These are phyloP conservation scores for Stylosanthes scabra DNA, from an alignment of 331 rosid genomes.

Conservation along the genomic window DNA sequence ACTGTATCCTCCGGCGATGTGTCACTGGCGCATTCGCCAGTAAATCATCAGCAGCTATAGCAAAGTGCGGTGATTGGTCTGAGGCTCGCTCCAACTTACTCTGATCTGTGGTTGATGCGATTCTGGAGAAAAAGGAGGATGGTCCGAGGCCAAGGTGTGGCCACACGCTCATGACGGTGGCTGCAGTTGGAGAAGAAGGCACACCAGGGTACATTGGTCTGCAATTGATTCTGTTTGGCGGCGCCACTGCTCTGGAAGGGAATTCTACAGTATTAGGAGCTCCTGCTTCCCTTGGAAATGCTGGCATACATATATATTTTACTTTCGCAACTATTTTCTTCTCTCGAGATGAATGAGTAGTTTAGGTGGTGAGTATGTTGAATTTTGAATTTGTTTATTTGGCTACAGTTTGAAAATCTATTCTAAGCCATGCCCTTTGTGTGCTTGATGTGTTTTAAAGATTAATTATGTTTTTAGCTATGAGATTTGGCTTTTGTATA, in stretches of 20 bases:
- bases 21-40: constrained; percentile 53
- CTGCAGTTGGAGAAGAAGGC: constrained; percentile 96
- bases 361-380: constrained; percentile 17
- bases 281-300: constrained; percentile 97
- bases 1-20: constrained; percentile 51
- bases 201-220: constrained; percentile 92
- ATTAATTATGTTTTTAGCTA: constrained; percentile 21
- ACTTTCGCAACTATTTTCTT: constrained; percentile 1
- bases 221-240: constrained; percentile 87
- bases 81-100: constrained; percentile 86
- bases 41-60: constrained; percentile 47
- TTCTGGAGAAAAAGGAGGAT: constrained; percentile 94
- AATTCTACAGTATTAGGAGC: constrained; percentile 95
- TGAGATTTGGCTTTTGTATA: constrained; percentile 14
- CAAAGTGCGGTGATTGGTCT: constrained; percentile 88
- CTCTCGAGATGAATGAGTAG: neutral
- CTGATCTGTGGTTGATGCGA: constrained; percentile 91
- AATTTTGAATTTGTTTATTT: constrained; percentile 23
- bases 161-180: constrained; percentile 95
- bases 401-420: constrained; percentile 23
- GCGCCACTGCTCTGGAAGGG: constrained; percentile 99
- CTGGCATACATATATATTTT: constrained; percentile 85
- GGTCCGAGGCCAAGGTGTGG: constrained; percentile 99
- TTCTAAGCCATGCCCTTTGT: constrained; percentile 9
- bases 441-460: constrained; percentile 33